Percentiles rank a stretch among this genome's conserved stretches.
These are phyloP conservation scores for Myxozyma kluyveri DNA, from an alignment of 805 yeast genomes.

Conservation along the genomic window DNA sequence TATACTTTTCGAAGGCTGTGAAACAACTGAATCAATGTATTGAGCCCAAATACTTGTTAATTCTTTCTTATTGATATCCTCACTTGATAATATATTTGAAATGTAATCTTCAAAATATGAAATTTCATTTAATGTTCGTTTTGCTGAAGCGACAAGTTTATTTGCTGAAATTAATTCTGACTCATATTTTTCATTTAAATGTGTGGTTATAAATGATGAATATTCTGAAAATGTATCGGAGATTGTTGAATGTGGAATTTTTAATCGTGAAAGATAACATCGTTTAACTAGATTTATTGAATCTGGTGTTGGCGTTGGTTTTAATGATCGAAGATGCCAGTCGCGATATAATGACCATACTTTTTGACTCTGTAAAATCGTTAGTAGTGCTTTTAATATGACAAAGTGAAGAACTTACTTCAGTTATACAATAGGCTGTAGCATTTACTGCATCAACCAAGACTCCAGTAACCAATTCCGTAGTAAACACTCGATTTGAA, in stretches of 20 bases:
- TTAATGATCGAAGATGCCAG: constrained; percentile 2
- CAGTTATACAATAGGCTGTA: constrained; percentile 22
- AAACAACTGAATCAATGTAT: constrained; percentile 32
- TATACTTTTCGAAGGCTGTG: constrained; percentile 25
- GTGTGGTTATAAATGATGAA: constrained; percentile 33
- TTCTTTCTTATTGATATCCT: background rate
- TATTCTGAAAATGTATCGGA: constrained; percentile 34
- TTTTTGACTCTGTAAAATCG: constrained; percentile 17
- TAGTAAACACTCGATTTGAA: background rate
- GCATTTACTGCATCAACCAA: constrained; percentile 26
- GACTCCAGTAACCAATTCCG: constrained; percentile 4
- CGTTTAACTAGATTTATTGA: constrained; percentile 11
- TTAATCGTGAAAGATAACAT: constrained; percentile 31
- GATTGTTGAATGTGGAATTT: constrained; percentile 32
- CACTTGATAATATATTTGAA: too few species aligned
- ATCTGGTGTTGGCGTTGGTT: constrained; percentile 6
- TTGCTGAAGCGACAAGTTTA: constrained; percentile 26
- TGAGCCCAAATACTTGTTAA: constrained; percentile 29
- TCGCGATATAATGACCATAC: constrained; percentile 31
- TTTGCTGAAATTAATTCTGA: constrained; percentile 32
- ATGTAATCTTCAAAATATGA: constrained; percentile 29
- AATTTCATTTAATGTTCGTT: constrained; percentile 11
- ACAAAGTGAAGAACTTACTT: constrained; percentile 3
- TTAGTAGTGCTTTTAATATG: background rate
- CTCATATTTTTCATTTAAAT: constrained; percentile 33